Evolutionary conservation across 306 rosid species (phyloP).

Genomic region (Quillaja saponaria): DNA sequence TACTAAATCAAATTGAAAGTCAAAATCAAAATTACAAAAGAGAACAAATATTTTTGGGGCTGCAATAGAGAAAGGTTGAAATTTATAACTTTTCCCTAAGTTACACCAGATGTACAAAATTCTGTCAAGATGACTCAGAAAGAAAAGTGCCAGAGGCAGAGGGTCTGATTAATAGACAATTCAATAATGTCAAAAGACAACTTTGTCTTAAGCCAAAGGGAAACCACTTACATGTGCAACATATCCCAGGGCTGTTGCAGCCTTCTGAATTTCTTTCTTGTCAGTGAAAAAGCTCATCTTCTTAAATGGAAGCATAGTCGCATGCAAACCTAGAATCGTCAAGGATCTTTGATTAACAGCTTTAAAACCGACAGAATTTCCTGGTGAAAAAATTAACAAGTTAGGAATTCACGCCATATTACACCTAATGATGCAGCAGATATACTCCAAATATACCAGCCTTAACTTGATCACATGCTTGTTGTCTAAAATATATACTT

Average conservation of each 20-base stretch:
- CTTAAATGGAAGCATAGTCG: constrained; percentile 81
- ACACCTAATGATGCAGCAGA: constrained; percentile 12
- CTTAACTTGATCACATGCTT: constrained; percentile 16
- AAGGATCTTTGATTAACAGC: constrained; percentile 69
- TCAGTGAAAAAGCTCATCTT: constrained; percentile 82
- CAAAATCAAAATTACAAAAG: too few species aligned
- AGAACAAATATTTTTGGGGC: too few species aligned
- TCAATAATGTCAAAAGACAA: too few species aligned
- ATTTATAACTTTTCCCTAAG: too few species aligned
- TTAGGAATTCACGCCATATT: neutral
- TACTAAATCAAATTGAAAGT: too few species aligned
- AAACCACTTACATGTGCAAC: constrained; percentile 74
- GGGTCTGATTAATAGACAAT: too few species aligned
- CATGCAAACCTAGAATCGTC: constrained; percentile 82
- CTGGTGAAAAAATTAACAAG: constrained; percentile 33
- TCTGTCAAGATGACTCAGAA: too few species aligned
- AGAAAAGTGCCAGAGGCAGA: too few species aligned
- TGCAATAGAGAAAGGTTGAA: too few species aligned
- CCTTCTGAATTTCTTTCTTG: constrained; percentile 85
- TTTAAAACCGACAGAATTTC: constrained; percentile 60
- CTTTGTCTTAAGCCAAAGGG: too few species aligned
- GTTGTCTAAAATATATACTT: too few species aligned
- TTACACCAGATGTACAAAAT: too few species aligned
- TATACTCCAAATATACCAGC: neutral
- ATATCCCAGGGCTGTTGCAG: constrained; percentile 93